Evolutionary conservation across 1,284 basidiomycete genomes (phyloP).

Genomic region (Amylostereum areolatum): DNA sequence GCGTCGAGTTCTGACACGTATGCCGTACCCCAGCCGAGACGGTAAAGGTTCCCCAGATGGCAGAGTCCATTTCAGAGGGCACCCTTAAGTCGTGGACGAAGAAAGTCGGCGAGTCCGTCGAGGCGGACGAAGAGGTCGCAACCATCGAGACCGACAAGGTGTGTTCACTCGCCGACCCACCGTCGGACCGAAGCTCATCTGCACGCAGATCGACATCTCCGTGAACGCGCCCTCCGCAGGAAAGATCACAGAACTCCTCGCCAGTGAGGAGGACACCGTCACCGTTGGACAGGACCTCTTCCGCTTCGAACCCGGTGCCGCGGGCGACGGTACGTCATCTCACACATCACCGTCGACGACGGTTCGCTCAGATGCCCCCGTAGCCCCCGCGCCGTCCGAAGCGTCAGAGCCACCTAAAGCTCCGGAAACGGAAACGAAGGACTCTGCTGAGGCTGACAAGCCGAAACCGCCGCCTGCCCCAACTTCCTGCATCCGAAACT

Average conservation of each 20-base stretch:
- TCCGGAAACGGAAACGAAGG: constrained; percentile 33
- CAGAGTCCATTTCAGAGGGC: constrained; percentile 97
- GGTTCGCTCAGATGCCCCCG: too few relatives aligned
- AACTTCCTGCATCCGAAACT: constrained; percentile 9
- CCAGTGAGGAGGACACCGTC: constrained; percentile 91
- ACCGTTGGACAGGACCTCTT: constrained; percentile 94
- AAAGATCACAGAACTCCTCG: constrained; percentile 83
- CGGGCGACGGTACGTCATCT: constrained; percentile 38
- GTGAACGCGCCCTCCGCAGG: constrained; percentile 93
- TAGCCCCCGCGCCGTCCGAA: constrained; percentile 1
- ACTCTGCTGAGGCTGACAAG: constrained; percentile 43
- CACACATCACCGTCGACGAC: neutral
- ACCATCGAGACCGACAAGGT: constrained; percentile 99
- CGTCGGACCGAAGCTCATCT: neutral
- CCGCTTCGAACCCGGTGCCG: constrained; percentile 84
- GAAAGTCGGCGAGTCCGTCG: constrained; percentile 88
- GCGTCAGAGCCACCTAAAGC: constrained; percentile 23
- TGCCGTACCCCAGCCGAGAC: constrained; percentile 57
- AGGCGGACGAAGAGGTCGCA: constrained; percentile 92
- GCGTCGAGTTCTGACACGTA: neutral
- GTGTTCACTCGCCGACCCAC: constrained; percentile 11
- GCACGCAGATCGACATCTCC: constrained; percentile 85
- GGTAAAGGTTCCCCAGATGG: constrained; percentile 98
- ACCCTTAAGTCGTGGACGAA: constrained; percentile 96
- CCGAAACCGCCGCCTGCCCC: constrained; percentile 25